Percentiles rank a stretch among this genome's conserved stretches.
Conservation (phyloP, 208 protist genomes). For the Zelonia costaricensis region DNA sequence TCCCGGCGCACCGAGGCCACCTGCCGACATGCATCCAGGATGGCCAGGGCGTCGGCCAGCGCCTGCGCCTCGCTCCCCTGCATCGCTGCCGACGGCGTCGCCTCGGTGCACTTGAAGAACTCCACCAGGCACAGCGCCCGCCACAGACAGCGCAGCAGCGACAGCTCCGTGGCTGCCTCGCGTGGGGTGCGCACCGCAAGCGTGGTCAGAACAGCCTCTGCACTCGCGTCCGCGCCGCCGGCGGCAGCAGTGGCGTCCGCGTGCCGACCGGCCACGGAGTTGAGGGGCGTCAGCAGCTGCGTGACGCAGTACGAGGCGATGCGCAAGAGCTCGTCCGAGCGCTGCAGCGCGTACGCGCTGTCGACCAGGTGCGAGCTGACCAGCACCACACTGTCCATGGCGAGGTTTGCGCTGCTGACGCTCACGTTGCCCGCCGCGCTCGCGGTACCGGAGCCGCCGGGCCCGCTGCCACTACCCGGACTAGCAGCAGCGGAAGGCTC, state of each 20-base stretch:
- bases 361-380: conserved; percentile 61
- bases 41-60: conserved; percentile 32
- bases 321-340: conserved; percentile 41
- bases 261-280: no score
- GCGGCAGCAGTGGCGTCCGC: neutral
- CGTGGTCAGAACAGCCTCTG: neutral
- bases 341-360: conserved; percentile 61
- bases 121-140: conserved; percentile 61
- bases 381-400: conserved; percentile 24
- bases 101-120: conserved; percentile 29
- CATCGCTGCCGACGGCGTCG: neutral
- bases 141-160: conserved; percentile 67
- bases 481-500: neutral
- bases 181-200: conserved; percentile 20
- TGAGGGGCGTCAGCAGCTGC: conserved; percentile 13
- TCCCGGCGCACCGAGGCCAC: conserved; percentile 2
- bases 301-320: conserved; percentile 48
- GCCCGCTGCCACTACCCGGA: no score
- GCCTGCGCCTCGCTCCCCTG: conserved; percentile 38
- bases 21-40: conserved; percentile 25
- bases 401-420: conserved; percentile 1
- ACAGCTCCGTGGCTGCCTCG: conserved; percentile 45
- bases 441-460: neutral
- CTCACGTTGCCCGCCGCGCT: neutral
- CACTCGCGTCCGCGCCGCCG: neutral